phyloP scores from a whole-genome alignment of 2,329 filamentous ascomycete genomes.

The Leptographium procerum region DNA sequence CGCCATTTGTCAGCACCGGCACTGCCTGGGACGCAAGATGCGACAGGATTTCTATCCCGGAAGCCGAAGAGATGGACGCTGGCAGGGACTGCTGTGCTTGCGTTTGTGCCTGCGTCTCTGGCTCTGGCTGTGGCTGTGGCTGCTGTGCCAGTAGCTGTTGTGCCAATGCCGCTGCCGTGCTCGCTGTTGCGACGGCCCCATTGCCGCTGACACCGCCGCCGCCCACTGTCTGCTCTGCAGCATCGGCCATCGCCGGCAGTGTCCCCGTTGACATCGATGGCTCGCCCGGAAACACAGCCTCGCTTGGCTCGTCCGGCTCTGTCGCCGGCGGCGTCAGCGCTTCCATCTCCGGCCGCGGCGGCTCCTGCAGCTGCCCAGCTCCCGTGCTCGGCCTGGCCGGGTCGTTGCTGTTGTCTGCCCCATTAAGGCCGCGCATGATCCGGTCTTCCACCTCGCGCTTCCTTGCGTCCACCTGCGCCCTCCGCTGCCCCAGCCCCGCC shows the following conservation, averaged over 20 bases:
- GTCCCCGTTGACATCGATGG: no score
- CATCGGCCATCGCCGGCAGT: not conserved
- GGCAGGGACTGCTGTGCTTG: not conserved
- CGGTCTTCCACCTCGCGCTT: constrained; percentile 83
- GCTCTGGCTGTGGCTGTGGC: no score
- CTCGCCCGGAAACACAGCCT: not conserved
- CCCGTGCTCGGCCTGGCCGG: constrained; percentile 25
- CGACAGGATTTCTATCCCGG: constrained; percentile 29
- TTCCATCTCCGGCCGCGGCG: constrained; percentile 70
- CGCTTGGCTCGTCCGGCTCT: not conserved
- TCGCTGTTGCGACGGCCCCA: no score
- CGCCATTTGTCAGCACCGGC: constrained; percentile 37
- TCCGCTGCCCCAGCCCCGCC: constrained; percentile 54
- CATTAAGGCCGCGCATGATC: constrained; percentile 74
- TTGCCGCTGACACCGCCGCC: not conserved
- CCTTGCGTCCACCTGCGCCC: constrained; percentile 62
- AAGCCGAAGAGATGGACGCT: constrained; percentile 14
- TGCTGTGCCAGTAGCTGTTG: no score
- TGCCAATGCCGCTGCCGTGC: not conserved
- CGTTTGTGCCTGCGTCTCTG: no score
- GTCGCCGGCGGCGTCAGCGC: constrained; percentile 21
- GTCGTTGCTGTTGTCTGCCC: constrained; percentile 41
- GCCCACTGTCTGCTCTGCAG: not conserved
- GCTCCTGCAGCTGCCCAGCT: constrained; percentile 40
- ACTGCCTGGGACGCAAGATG: constrained; percentile 31